phyloP scores from a whole-genome alignment of 108 stramenopile genomes.

The Asterionellopsis glacialis region DNA sequence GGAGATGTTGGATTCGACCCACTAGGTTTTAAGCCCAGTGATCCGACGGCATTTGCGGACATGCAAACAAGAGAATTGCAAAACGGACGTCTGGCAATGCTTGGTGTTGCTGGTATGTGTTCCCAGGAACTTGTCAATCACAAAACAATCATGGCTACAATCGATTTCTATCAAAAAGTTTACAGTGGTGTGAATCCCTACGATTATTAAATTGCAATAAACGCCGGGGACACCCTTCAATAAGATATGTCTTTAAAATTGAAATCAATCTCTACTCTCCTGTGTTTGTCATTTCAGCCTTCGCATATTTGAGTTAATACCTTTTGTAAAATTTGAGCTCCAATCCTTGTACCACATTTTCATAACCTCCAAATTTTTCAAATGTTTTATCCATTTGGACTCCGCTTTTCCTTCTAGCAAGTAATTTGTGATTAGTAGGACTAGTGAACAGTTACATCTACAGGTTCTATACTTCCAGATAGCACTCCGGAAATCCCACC shows the following conservation, averaged over 20 bases:
- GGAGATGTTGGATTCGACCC: constrained; percentile 74
- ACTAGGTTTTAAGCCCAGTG: constrained; percentile 54
- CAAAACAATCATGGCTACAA: constrained; percentile 46
- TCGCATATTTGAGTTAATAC: too few species aligned
- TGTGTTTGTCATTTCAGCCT: too few species aligned
- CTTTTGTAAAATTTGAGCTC: constrained; percentile 28
- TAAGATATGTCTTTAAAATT: too few species aligned
- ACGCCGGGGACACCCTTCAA: too few species aligned
- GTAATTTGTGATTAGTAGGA: constrained; percentile 32
- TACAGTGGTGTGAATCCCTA: constrained; percentile 46
- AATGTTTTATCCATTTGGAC: constrained; percentile 39
- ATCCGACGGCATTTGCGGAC: constrained; percentile 35
- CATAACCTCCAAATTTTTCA: constrained; percentile 56
- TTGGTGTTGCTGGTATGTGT: constrained; percentile 71
- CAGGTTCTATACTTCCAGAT: too few species aligned
- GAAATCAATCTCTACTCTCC: too few species aligned
- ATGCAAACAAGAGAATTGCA: constrained; percentile 75
- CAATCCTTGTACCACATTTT: constrained; percentile 66
- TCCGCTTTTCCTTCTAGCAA: constrained; percentile 9
- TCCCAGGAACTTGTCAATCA: constrained; percentile 79
- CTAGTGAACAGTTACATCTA: constrained; percentile 29
- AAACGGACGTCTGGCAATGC: constrained; percentile 79
- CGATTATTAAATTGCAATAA: constrained; percentile 8
- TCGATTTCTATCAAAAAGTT: constrained; percentile 52
- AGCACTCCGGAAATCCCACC: too few species aligned